Base-by-base conservation (phyloP, 371 early-diverging fungal species). In the Umbelopsis sp. region DNA sequence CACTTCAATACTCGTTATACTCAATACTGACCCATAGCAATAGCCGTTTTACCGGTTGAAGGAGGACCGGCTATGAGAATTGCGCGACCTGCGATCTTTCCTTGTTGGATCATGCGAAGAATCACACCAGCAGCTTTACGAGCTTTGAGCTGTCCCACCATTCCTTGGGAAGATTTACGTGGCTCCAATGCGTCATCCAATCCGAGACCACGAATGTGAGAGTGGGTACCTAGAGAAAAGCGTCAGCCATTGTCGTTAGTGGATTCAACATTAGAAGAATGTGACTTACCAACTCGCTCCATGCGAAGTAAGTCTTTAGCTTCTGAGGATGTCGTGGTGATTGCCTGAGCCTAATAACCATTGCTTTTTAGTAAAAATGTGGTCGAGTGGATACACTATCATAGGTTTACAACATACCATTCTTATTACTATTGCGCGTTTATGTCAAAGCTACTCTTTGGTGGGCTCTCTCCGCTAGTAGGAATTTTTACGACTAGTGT, bases 51-150 rank as follows among this genome's bases (percentile, higher is more conserved):
- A 72, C 98, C 99, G 9, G 98, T 97, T n/a, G 99, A 99, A 0
- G 99, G 97, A 25, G 96, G 95, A 51, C 99, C 99, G 8, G 98
- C 97, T 80, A 99, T 93, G 74, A 99, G 78, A 22, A 99, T 89
- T 11, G 98, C 96, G 45, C 98, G 90, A 62, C 99, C 99, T n/a
- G 97, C 96, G 75, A 97, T 98, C 76, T 96, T 96, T 51, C 97
- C 98, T 44, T 96, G 92, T 78, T 94, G 87, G 73, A 98, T 96
- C 84, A 99, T 91, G 77, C 92, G 92, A 45, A 97, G 88, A 71
- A 98, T 93, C 20, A 99, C 91, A 20, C 98, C 98, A 12, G 96
- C 97, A 9, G 98, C 98, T 74, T 94, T 96, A 72, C 99, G 93
- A 35, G 99, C 98, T 77, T 93, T 88, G 20, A 92, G 74, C 80